phyloP scores from a whole-genome alignment of 2,329 filamentous ascomycete species.

The Pseudopithomyces maydicus region DNA sequence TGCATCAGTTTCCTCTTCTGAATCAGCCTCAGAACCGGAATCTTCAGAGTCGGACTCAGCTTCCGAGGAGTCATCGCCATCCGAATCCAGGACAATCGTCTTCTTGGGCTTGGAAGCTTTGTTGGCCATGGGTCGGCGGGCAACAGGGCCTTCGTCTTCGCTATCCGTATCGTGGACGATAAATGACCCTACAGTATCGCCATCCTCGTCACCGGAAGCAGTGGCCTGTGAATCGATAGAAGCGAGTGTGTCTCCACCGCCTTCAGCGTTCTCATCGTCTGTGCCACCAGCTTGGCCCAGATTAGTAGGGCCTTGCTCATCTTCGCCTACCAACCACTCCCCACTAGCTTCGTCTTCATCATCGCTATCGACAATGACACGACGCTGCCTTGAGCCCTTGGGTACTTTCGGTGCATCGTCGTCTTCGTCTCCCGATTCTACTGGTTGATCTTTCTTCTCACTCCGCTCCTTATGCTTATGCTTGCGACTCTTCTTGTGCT shows the following conservation, averaged over 20 bases:
- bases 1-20: slow-evolving; percentile 50
- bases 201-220: slow-evolving; percentile 55
- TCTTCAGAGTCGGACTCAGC: slow-evolving; percentile 32
- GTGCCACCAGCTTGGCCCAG: slow-evolving; percentile 80
- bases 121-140: slow-evolving; percentile 19
- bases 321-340: slow-evolving; percentile 78
- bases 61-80: slow-evolving; percentile 43
- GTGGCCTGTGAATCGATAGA: slow-evolving; percentile 73
- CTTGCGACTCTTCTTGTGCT: slow-evolving; percentile 57
- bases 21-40: slow-evolving; percentile 47
- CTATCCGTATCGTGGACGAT: slow-evolving; percentile 44
- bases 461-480: slow-evolving; percentile 34
- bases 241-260: slow-evolving; percentile 78
- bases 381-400: slow-evolving; percentile 36
- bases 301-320: slow-evolving; percentile 63
- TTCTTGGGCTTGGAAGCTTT: slow-evolving; percentile 47
- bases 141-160: slow-evolving; percentile 44
- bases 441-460: slow-evolving; percentile 52
- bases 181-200: slow-evolving; percentile 43
- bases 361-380: slow-evolving; percentile 67
- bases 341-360: slow-evolving; percentile 71
- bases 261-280: slow-evolving; percentile 88
- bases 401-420: slow-evolving; percentile 23
- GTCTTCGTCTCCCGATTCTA: slow-evolving; percentile 38
- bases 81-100: slow-evolving; percentile 60